phyloP scores from a whole-genome alignment of 805 yeast species.

The Metschnikowia proteae region DNA sequence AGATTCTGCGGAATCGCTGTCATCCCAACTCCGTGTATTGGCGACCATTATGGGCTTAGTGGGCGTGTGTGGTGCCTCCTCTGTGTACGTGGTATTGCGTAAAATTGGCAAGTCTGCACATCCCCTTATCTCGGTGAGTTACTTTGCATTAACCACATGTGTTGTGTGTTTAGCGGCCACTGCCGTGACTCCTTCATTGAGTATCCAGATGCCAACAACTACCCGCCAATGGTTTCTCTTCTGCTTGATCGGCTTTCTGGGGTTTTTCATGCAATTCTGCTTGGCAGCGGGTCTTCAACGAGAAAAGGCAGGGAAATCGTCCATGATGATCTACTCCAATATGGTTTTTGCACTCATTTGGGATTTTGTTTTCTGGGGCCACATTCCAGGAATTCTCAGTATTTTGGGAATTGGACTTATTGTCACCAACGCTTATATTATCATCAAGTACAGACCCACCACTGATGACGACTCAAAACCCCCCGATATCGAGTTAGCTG shows the following conservation, averaged over 20 bases:
- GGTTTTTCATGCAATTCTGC: slow-evolving; percentile 77
- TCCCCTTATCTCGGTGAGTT: slow-evolving; percentile 74
- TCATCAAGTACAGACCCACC: slow-evolving; percentile 49
- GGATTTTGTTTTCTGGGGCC: slow-evolving; percentile 70
- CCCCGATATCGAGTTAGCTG: slow-evolving; percentile 7
- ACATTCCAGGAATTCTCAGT: slow-evolving; percentile 67
- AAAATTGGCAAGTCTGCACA: slow-evolving; percentile 76
- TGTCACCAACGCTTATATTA: slow-evolving; percentile 58
- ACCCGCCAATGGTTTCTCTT: slow-evolving; percentile 64
- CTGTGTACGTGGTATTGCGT: slow-evolving; percentile 67
- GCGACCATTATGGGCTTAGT: slow-evolving; percentile 62
- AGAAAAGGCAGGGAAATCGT: slow-evolving; percentile 71
- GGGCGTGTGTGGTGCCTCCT: slow-evolving; percentile 68
- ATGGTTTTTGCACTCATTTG: slow-evolving; percentile 74
- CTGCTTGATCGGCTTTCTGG: slow-evolving; percentile 62
- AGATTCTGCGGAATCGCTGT: slow-evolving; percentile 46
- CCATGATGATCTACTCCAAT: slow-evolving; percentile 72
- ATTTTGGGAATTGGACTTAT: slow-evolving; percentile 67
- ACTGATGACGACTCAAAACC: slow-evolving; percentile 5
- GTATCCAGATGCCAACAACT: slow-evolving; percentile 60
- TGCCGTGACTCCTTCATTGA: slow-evolving; percentile 51
- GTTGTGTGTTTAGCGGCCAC: slow-evolving; percentile 53
- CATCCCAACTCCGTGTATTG: slow-evolving; percentile 51
- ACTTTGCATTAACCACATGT: slow-evolving; percentile 62
- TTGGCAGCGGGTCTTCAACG: slow-evolving; percentile 80